Percentiles rank a stretch among this genome's conserved stretches.
Conservation (phyloP, 208 protist species). For the Balamuthia mandrillaris region DNA sequence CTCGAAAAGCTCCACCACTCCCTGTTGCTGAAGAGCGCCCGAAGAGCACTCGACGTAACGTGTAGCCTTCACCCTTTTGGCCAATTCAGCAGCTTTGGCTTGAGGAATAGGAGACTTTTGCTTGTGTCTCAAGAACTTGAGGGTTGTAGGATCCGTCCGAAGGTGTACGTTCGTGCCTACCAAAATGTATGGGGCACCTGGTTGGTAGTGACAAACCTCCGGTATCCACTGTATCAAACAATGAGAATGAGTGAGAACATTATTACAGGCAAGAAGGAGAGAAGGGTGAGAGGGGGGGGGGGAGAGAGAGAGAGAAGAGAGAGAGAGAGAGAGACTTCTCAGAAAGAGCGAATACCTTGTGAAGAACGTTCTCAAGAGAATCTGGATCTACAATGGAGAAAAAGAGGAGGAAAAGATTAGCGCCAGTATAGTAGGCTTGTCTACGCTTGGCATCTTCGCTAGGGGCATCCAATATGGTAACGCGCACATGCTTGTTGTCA, state of each 20-base stretch:
- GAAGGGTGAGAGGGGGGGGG: neutral
- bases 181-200: slow-evolving; percentile 40
- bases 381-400: slow-evolving; percentile 26
- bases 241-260: neutral
- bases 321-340: neutral
- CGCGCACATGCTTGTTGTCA: neutral
- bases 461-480: neutral
- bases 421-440: neutral
- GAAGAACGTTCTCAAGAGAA: neutral
- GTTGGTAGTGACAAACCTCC: slow-evolving; percentile 46
- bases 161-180: slow-evolving; percentile 48
- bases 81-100: neutral
- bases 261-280: neutral
- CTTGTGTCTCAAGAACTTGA: neutral
- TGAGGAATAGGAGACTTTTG: neutral
- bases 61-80: slow-evolving; percentile 16
- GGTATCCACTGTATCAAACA: slow-evolving; percentile 43
- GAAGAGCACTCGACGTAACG: neutral
- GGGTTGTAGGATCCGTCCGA: slow-evolving; percentile 15
- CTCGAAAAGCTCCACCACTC: neutral
- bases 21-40: neutral
- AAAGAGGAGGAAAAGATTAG: slow-evolving; percentile 18
- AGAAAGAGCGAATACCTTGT: neutral
- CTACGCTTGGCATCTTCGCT: neutral
- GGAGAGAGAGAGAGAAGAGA: too few relatives aligned